Conservation (phyloP, 192 early-diverging fungal genomes). For the Coemansia sp. region DNA sequence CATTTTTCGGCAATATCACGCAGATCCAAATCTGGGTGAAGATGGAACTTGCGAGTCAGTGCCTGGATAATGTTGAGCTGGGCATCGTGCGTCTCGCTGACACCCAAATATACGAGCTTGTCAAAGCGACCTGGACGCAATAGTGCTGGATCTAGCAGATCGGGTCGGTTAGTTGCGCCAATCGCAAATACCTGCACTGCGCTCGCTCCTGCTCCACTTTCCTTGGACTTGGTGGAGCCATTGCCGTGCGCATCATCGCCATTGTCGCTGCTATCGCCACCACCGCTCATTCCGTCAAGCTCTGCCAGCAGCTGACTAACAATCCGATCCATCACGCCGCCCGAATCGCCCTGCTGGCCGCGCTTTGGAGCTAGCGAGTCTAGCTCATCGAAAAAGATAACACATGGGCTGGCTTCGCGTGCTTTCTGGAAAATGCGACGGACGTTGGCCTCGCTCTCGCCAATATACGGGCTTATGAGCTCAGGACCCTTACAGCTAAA, state of each 20-base stretch:
- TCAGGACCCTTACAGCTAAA: slow-evolving; percentile 99
- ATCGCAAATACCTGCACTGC: slow-evolving; percentile 89
- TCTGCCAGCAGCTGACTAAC: slow-evolving; percentile 95
- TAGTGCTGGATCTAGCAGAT: slow-evolving; percentile 91
- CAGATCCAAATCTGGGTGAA: slow-evolving; percentile 78
- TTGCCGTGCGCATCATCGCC: slow-evolving; percentile 41
- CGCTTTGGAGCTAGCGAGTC: slow-evolving; percentile 98
- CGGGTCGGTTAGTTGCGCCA: slow-evolving; percentile 97
- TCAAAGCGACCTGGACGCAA: slow-evolving; percentile 97
- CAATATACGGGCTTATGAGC: slow-evolving; percentile 98
- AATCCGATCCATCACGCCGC: slow-evolving; percentile 99
- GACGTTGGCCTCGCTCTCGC: slow-evolving; percentile 98
- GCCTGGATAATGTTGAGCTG: slow-evolving; percentile 91
- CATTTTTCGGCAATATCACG: slow-evolving; percentile 74
- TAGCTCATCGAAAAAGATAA: slow-evolving; percentile 99
- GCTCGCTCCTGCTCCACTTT: slow-evolving; percentile 45
- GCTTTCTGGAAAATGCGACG: slow-evolving; percentile 93
- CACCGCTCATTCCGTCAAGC: slow-evolving; percentile 83
- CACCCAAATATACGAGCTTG: slow-evolving; percentile 94
- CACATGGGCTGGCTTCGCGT: slow-evolving; percentile 94
- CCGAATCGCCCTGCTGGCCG: slow-evolving; percentile 96
- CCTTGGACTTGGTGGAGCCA: not conserved
- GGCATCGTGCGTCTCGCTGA: slow-evolving; percentile 82
- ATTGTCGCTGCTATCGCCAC: slow-evolving; percentile 43
- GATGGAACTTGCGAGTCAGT: slow-evolving; percentile 92